Conservation (phyloP, 768 basidiomycete species). For the Tubosaeta sp. region DNA sequence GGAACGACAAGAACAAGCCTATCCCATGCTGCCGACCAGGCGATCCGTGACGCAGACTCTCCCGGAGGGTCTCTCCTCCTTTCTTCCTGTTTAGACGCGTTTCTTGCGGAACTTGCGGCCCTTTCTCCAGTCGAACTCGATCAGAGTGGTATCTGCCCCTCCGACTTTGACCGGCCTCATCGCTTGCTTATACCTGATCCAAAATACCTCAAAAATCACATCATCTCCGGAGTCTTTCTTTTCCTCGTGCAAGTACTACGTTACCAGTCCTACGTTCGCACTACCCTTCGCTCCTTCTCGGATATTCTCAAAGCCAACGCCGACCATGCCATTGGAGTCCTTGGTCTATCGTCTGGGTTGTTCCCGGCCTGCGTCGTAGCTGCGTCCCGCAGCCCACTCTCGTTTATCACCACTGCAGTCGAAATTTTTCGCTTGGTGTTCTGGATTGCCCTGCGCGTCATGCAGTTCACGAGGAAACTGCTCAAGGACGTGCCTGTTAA, state of each 20-base stretch:
- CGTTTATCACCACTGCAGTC: slow-evolving; percentile 42
- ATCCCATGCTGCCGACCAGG: slow-evolving; percentile 33
- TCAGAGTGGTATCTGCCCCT: slow-evolving; percentile 35
- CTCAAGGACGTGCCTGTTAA: slow-evolving; percentile 20
- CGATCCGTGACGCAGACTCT: slow-evolving; percentile 39
- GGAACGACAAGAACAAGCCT: slow-evolving; percentile 38
- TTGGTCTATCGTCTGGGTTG: slow-evolving; percentile 57
- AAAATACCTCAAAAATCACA: slow-evolving; percentile 41
- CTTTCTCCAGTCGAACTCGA: slow-evolving; percentile 37
- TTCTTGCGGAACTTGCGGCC: slow-evolving; percentile 45
- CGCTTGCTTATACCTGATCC: slow-evolving; percentile 38
- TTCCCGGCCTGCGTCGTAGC: slow-evolving; percentile 50
- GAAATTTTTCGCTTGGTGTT: slow-evolving; percentile 49
- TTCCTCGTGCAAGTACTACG: slow-evolving; percentile 50
- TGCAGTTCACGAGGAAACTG: slow-evolving; percentile 28
- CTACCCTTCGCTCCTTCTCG: slow-evolving; percentile 18
- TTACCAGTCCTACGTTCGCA: slow-evolving; percentile 44
- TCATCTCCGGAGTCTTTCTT: slow-evolving; percentile 45
- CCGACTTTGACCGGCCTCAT: slow-evolving; percentile 40
- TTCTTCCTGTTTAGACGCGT: slow-evolving; percentile 46
- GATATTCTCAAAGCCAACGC: slow-evolving; percentile 33
- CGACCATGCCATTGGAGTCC: slow-evolving; percentile 34
- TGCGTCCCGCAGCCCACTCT: slow-evolving; percentile 36
- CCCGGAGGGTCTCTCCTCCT: slow-evolving; percentile 42
- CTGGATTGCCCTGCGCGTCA: slow-evolving; percentile 47